Evolutionary conservation across 2,329 filamentous ascomycete genomes (phyloP), one percentile per base, ranked within the genome.

Genomic region (Amauroascus verrucosus): DNA sequence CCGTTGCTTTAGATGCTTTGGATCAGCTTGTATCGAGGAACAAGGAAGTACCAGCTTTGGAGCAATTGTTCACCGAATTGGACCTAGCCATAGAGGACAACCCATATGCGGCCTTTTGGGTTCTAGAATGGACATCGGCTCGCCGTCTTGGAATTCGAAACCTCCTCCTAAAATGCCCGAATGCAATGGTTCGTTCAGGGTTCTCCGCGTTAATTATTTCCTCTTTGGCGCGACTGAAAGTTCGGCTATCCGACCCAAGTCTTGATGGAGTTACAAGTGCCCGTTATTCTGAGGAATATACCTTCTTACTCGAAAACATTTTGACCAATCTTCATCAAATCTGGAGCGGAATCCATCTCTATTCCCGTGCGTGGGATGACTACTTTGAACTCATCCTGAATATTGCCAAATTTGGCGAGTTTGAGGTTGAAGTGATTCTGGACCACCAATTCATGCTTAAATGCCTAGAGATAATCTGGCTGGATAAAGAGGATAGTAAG

Each of bases 21-120:
- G 85, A 90, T 60, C 85, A 91, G 63, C 76, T 94, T 40, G 78
- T 86, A 11, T 80, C 84, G 44, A 80, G 88, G 54, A 77, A 80
- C 3, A 88, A 85, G 65, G 85, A 89, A 38, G 64, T 79, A 1
- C 77, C 82, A 0, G 79, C 85, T 40, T 82, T 86, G 35, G 73
- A 77, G 1, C 65, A 69, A 7, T 79, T 85, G 50, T 72, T 80
- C 48, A 63, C 65, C 1, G 71, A 81, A 24, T 63, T 85, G 13
- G 67, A 72, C 11, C 72, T 71, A 18, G 72, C 79, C 33, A 75
- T 80, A 40, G 61, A 69, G 9, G 69, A 67, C 16, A 81, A 78
- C 56, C 70, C 73, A 20, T 62, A 74, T 50, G 85, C 83, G 63
- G 80, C 80, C 50, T 66, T 77, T 49, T 73, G 78, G 8, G 75